Base-by-base conservation (phyloP, 306 rosid species). In the Cercis canadensis region DNA sequence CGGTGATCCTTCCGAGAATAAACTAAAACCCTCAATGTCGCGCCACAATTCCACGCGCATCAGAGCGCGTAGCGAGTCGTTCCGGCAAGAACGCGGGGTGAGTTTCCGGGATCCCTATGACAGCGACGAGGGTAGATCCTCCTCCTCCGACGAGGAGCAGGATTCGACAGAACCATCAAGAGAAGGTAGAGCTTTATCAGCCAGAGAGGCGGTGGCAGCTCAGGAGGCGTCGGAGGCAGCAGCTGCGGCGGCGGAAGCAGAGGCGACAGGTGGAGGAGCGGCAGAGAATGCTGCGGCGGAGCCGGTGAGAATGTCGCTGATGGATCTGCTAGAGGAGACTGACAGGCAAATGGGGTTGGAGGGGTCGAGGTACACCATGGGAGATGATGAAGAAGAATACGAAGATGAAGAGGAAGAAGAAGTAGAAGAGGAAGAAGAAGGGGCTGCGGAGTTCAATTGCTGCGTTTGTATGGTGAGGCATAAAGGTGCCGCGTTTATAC, bases 391-490 rank as follows among this genome's bases (percentile, higher is more conserved):
- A 0, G 88, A 75, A 0, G 78, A 75, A 0, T 84, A 78, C 0
- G 81, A 62, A 0, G 87, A 52, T 1, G 79, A 59, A 10, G 46
- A 47, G 0, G 63, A 79, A 2, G 57, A 46, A 3, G 47, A 21
- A 2, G 57, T 41, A 3, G 47, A 21, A 7, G 91, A 16, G 0
- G 78, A 36, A 1, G 84, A 62, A 0, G 81, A 5, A 1, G 83
- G 67, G 41, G 81, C 70, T 0, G 70, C 53, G 50, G 98, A 87
- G 50, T 57, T 65, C n/a, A 85, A 75, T 12, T 93, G 98, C 80
- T 85, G 92, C 70, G 79, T 88, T 65, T 93, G 98, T 79, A 88
- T 85, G 96, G 96, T 88, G 55, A 85, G 86, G 84, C 97, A 90
- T 47, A 88, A 80, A 57, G 91, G 90, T 6, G 36, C 89, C 65